Conservation (phyloP, 1,139 yeast genomes). For the Yamadazyma buinensis region DNA sequence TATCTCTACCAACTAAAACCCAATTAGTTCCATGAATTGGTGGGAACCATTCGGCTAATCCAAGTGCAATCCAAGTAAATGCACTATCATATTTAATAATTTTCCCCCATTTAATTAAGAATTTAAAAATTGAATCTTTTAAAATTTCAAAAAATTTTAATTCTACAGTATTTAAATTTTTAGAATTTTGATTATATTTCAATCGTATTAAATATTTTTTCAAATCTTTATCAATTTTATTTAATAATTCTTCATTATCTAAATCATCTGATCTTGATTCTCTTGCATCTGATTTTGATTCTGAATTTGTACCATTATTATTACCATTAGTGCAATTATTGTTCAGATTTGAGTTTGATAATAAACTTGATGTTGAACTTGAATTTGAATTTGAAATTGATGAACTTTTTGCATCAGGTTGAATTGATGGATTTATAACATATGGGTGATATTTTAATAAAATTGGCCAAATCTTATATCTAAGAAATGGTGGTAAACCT, state of each 20-base stretch:
- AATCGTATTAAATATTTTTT: constrained; percentile 49
- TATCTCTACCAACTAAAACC: constrained; percentile 44
- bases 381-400: not conserved
- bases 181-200: constrained; percentile 14
- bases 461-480: constrained; percentile 84
- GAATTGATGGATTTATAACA: constrained; percentile 69
- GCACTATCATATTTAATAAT: constrained; percentile 78
- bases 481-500: constrained; percentile 80
- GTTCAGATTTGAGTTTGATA: not conserved
- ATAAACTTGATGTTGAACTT: not conserved
- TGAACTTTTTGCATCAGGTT: constrained; percentile 41
- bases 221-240: constrained; percentile 47
- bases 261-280: not conserved
- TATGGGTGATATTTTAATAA: constrained; percentile 79
- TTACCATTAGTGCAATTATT: not conserved
- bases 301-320: not conserved
- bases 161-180: constrained; percentile 32
- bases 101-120: constrained; percentile 74
- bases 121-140: constrained; percentile 59
- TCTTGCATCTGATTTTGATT: not conserved
- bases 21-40: constrained; percentile 46
- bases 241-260: constrained; percentile 23
- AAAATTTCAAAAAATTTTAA: constrained; percentile 52
- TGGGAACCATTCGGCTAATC: constrained; percentile 88
- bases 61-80: constrained; percentile 82